Conservation (phyloP, 164 flowering plant genomes). For the Litsea cubeba region DNA sequence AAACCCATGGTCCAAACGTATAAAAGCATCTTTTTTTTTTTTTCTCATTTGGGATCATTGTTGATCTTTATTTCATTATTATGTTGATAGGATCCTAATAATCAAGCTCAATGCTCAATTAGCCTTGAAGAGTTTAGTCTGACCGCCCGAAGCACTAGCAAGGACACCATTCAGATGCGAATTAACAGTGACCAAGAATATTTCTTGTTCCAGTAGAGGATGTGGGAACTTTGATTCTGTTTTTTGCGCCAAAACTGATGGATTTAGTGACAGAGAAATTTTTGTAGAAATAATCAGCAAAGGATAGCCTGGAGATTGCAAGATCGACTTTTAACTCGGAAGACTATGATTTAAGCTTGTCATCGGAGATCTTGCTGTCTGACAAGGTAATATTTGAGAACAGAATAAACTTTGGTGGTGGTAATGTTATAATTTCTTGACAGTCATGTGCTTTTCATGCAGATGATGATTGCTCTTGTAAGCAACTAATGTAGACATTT, state of each 20-base stretch:
- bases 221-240: conserved; percentile 28
- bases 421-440: conserved; percentile 30
- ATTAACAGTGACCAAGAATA: conserved; percentile 3
- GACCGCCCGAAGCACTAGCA: conserved; percentile 21
- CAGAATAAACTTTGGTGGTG: conserved; percentile 54
- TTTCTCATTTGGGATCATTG: no score
- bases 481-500: no score
- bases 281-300: conserved; percentile 20
- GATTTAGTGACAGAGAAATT: conserved; percentile 38
- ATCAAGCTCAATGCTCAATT: conserved; percentile 11
- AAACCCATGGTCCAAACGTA: no score
- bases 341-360: conserved; percentile 22
- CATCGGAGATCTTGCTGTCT: conserved; percentile 37
- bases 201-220: conserved; percentile 2
- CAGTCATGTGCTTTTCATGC: no score
- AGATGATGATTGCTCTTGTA: no score
- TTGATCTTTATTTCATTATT: neutral
- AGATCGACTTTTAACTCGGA: conserved; percentile 26
- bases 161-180: neutral
- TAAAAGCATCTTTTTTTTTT: no score
- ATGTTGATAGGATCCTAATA: conserved; percentile 24
- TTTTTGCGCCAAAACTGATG: conserved; percentile 18
- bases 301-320: conserved; percentile 15
- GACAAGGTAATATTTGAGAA: conserved; percentile 43
- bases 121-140: conserved; percentile 14